These are phyloP conservation scores for Moesziomyces aphidis DNA, from an alignment of 1,284 basidiomycete species.

Conservation along the genomic window DNA sequence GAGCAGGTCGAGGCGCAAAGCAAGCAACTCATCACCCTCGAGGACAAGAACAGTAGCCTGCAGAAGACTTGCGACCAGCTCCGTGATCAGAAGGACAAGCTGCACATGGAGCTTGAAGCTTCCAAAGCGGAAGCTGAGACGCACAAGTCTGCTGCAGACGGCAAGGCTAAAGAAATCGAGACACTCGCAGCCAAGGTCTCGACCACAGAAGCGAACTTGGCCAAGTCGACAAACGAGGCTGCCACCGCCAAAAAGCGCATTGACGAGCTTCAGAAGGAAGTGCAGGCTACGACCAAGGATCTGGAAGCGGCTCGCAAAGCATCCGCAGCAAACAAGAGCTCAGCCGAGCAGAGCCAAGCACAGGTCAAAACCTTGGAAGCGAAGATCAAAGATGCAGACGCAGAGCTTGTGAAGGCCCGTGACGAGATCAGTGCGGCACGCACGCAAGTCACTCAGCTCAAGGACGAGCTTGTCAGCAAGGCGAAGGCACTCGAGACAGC, in stretches of 20 bases:
- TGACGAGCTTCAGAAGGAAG: slow-evolving; percentile 17
- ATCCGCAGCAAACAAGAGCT: slow-evolving; percentile 12
- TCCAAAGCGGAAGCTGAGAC: slow-evolving; percentile 7
- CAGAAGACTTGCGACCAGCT: slow-evolving; percentile 12
- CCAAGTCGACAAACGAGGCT: slow-evolving; percentile 16
- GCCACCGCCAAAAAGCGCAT: slow-evolving; percentile 15
- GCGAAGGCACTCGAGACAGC: slow-evolving; percentile 11
- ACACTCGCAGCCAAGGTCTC: slow-evolving; percentile 18
- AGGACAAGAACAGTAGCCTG: slow-evolving; percentile 16
- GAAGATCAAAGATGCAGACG: slow-evolving; percentile 13
- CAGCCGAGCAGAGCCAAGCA: slow-evolving; percentile 16
- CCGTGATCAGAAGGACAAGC: slow-evolving; percentile 4
- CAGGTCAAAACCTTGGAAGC: slow-evolving; percentile 24
- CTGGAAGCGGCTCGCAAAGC: slow-evolving; percentile 16
- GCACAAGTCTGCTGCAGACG: slow-evolving; percentile 16
- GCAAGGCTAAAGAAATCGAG: slow-evolving; percentile 18
- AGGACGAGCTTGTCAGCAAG: slow-evolving; percentile 2
- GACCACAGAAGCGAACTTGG: slow-evolving; percentile 11
- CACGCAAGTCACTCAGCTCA: slow-evolving; percentile 6
- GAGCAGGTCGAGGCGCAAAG: slow-evolving; percentile 19
- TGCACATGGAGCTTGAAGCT: slow-evolving; percentile 23
- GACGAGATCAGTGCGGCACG: slow-evolving; percentile 13
- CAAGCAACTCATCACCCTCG: slow-evolving; percentile 11
- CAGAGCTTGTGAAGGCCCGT: slow-evolving; percentile 9
- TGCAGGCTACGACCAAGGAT: slow-evolving; percentile 21